These are phyloP conservation scores for Castanea mollissima DNA, from an alignment of 306 rosid species.

Conservation along the genomic window DNA sequence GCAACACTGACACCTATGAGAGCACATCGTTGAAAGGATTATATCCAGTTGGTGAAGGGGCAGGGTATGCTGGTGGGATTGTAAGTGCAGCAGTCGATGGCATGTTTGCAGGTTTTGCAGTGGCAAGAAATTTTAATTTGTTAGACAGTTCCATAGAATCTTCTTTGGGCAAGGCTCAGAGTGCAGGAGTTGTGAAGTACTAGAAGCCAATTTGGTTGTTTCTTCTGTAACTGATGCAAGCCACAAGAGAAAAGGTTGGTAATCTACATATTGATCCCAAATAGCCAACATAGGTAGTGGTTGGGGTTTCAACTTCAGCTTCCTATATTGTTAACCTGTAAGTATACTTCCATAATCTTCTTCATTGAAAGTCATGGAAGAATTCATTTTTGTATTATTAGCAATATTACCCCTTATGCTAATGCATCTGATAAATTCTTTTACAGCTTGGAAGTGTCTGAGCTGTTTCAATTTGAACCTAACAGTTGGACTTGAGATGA, in stretches of 20 bases:
- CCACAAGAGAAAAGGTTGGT: constrained; percentile 10
- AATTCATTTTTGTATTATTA: neutral
- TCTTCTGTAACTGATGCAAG: constrained; percentile 16
- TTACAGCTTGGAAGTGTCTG: neutral
- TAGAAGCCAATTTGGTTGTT: constrained; percentile 29
- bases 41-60: constrained; percentile 96
- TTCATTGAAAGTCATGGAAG: neutral
- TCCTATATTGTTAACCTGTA: neutral
- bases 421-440: constrained; percentile 12
- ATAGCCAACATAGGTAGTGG: constrained; percentile 19
- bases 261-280: constrained; percentile 1
- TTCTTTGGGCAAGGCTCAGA: constrained; percentile 72
- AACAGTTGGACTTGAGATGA: neutral
- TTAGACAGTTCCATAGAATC: constrained; percentile 61
- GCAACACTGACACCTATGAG: constrained; percentile 62
- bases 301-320: constrained; percentile 14
- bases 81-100: constrained; percentile 97
- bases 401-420: neutral
- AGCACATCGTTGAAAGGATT: constrained; percentile 79
- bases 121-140: constrained; percentile 57
- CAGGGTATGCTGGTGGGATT: constrained; percentile 98
- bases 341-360: neutral
- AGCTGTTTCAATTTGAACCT: neutral
- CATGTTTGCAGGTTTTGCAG: constrained; percentile 85
- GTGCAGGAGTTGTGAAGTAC: constrained; percentile 64